Base-by-base conservation (phyloP, 169 alveolate genomes). In the Babesia caballi region DNA sequence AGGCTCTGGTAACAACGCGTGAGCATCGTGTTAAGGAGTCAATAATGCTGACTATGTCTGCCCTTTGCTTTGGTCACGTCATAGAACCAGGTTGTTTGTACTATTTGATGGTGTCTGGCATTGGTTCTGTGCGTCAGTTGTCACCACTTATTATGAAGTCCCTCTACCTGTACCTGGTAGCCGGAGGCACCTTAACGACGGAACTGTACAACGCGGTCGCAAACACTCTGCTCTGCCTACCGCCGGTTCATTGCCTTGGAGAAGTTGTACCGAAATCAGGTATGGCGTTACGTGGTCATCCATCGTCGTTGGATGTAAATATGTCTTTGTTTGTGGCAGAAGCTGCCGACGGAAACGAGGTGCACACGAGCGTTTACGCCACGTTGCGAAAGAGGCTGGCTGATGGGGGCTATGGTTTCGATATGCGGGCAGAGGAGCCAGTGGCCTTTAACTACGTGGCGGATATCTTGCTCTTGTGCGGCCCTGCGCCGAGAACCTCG, bases 401-500 rank as follows among this genome's bases (percentile, higher is more conserved):
- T 9, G 27, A 25, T 23, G 44, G 44, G 15, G 28, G 32, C 2
- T 17, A 12, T 12, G 1, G 25, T 30, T 14, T 32, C 7, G 32
- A 3, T 4, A 2, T 49, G 30, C 44, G 41, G 7, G 60, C 47
- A 21, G 73, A 63, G 41, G 73, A 33, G 33, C 58, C 73, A 12
- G 53, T 47, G 47, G 58, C 73, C 2, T 63, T 63, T 12, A 61
- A 63, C 60, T 63, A 63, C 61, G 50, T 63, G 36, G 49, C 73
- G 17, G 73, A 63, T 36, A 63, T 63, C 21, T n/a, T n/a, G n/a
- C n/a, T n/a, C n/a, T n/a, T n/a, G n/a, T n/a, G n/a, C n/a, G n/a
- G n/a, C n/a, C n/a, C n/a, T n/a, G n/a, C n/a, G n/a, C n/a, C n/a
- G n/a, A n/a, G n/a, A n/a, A n/a, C n/a, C n/a, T n/a, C n/a, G n/a